Percentiles rank a stretch among this genome's conserved stretches.
phyloP scores from a whole-genome alignment of 257 asterid species.

The Marsdenia floribunda region DNA sequence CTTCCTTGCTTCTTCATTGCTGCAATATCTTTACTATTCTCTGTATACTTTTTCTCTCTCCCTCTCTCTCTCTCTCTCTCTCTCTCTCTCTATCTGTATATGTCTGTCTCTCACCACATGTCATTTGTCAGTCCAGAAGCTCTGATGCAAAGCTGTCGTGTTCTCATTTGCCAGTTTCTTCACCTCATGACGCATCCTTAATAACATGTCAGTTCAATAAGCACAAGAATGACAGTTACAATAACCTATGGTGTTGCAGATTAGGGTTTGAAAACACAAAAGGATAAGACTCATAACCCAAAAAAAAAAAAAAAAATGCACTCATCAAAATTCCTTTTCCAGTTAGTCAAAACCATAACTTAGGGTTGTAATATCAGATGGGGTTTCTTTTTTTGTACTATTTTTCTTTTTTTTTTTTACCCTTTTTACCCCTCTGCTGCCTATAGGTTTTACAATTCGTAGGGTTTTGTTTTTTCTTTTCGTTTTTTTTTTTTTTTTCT shows the following conservation, averaged over 20 bases:
- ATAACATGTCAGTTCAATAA: slow-evolving; percentile 37
- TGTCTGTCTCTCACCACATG: slow-evolving; percentile 30
- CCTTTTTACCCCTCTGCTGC: slow-evolving; percentile 25
- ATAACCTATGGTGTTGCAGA: slow-evolving; percentile 34
- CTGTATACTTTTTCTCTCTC: background rate
- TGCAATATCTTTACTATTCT: slow-evolving; percentile 20
- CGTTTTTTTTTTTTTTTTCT: too few species aligned
- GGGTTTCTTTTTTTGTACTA: slow-evolving; percentile 12
- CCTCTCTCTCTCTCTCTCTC: slow-evolving; percentile 10
- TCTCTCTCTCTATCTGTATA: slow-evolving; percentile 17
- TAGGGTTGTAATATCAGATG: slow-evolving; percentile 19
- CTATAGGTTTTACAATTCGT: slow-evolving; percentile 7
- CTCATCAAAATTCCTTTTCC: slow-evolving; percentile 23
- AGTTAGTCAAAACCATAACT: slow-evolving; percentile 17
- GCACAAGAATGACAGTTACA: slow-evolving; percentile 20
- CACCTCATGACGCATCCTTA: slow-evolving; percentile 41
- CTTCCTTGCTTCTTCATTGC: slow-evolving; percentile 14
- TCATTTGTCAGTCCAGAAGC: slow-evolving; percentile 44
- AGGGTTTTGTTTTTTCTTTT: slow-evolving; percentile 15
- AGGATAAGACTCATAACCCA: slow-evolving; percentile 13
- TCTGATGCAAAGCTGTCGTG: slow-evolving; percentile 42
- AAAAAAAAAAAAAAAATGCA: background rate
- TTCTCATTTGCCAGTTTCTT: slow-evolving; percentile 30
- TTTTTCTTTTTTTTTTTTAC: slow-evolving; percentile 12
- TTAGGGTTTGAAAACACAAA: slow-evolving; percentile 47